phyloP scores from a whole-genome alignment of 192 early-diverging fungal species.

The Coemansia sp. region DNA sequence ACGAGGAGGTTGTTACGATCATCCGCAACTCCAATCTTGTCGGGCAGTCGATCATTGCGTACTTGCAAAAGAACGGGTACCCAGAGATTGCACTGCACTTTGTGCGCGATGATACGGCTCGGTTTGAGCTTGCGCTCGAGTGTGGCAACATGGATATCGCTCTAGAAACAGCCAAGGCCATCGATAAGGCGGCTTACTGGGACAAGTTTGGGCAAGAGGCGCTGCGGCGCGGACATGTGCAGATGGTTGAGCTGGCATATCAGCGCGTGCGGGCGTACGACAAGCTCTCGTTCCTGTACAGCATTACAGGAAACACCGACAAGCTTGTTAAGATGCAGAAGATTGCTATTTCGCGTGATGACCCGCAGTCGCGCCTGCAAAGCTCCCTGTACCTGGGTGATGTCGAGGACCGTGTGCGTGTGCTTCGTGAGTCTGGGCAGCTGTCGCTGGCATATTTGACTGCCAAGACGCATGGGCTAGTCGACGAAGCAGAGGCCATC shows the following conservation, averaged over 20 bases:
- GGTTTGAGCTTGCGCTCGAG: slow-evolving; percentile 95
- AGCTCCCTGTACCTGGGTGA: slow-evolving; percentile 91
- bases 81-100: slow-evolving; percentile 99
- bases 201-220: slow-evolving; percentile 85
- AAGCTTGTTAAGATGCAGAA: slow-evolving; percentile 95
- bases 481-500: slow-evolving; percentile 82
- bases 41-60: slow-evolving; percentile 98
- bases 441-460: slow-evolving; percentile 89
- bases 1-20: slow-evolving; percentile 95
- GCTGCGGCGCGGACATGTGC: slow-evolving; percentile 79
- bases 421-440: slow-evolving; percentile 88
- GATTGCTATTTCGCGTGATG: slow-evolving; percentile 83
- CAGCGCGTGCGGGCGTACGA: slow-evolving; percentile 92
- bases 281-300: slow-evolving; percentile 92
- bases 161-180: slow-evolving; percentile 87
- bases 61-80: slow-evolving; percentile 99
- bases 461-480: slow-evolving; percentile 86
- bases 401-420: slow-evolving; percentile 83
- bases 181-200: slow-evolving; percentile 92
- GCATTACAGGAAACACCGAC: slow-evolving; percentile 87
- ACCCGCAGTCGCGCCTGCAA: slow-evolving; percentile 90
- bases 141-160: slow-evolving; percentile 97
- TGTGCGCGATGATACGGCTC: slow-evolving; percentile 94
- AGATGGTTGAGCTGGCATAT: slow-evolving; percentile 88
- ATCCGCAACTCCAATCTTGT: slow-evolving; percentile 95